Conservation (phyloP, 495 filamentous ascomycete species). For the Penicillium mononematosum region DNA sequence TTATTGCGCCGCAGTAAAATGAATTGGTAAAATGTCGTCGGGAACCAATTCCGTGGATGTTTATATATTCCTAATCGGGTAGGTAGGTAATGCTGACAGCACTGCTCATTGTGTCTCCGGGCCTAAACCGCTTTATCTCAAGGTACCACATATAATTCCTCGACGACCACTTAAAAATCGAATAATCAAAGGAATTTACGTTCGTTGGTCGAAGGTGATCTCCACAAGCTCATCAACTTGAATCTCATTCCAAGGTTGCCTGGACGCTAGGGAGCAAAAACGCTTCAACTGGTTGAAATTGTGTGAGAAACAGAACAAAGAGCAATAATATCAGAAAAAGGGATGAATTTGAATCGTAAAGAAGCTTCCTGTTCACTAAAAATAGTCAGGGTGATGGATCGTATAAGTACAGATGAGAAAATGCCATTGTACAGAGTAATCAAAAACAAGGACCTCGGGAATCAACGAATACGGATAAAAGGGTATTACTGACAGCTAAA, state of each 20-base stretch:
- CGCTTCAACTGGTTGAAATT: not conserved
- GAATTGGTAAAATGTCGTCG: not conserved
- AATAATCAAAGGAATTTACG: not conserved
- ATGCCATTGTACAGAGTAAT: too few relatives aligned
- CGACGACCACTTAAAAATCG: not conserved
- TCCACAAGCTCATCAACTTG: not conserved
- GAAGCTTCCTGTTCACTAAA: too few relatives aligned
- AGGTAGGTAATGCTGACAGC: conserved; percentile 1
- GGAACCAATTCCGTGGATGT: conserved; percentile 1
- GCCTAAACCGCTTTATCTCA: not conserved
- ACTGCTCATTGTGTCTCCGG: not conserved
- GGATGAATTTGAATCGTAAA: too few relatives aligned
- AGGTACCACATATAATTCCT: not conserved
- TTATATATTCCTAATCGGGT: not conserved
- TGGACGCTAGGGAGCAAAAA: not conserved
- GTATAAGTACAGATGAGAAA: too few relatives aligned
- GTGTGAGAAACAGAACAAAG: too few relatives aligned
- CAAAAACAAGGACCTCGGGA: too few relatives aligned
- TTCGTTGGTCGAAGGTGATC: not conserved
- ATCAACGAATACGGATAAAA: too few relatives aligned
- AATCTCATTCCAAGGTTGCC: not conserved
- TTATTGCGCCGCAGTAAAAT: not conserved
- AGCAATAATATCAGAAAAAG: too few relatives aligned
- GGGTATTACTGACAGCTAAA: not conserved
- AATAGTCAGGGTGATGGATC: too few relatives aligned